phyloP scores from a whole-genome alignment of 139 green algal genomes.

The Coccomyxa sp. region DNA sequence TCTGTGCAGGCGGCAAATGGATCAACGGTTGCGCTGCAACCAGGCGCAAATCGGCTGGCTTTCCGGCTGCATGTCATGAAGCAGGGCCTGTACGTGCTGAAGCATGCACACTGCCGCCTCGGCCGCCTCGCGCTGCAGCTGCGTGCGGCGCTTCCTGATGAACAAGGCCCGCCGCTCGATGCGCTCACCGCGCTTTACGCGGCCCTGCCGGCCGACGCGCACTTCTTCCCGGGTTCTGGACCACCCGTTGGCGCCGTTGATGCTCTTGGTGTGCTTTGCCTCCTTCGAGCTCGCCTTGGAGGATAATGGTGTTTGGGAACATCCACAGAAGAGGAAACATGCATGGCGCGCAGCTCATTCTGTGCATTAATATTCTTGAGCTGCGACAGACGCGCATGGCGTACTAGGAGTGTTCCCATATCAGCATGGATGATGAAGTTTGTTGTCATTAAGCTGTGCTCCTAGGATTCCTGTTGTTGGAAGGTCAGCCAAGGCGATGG shows the following conservation, averaged over 20 bases:
- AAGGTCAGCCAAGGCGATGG: no score
- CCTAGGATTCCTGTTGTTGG: no score
- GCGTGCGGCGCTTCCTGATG: background rate
- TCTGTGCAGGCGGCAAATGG: background rate
- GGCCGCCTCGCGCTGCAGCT: slow-evolving; percentile 13
- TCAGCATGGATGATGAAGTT: no score
- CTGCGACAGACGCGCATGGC: no score
- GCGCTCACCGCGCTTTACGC: slow-evolving; percentile 5
- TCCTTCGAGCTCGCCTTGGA: background rate
- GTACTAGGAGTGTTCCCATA: no score
- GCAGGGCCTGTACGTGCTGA: slow-evolving; percentile 44
- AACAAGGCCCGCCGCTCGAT: background rate
- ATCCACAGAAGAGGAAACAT: background rate
- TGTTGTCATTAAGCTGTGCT: no score
- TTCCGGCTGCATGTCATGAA: slow-evolving; percentile 40
- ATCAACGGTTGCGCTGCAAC: slow-evolving; percentile 24
- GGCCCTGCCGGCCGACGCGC: background rate
- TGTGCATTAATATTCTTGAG: no score
- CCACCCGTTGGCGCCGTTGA: background rate
- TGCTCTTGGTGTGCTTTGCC: background rate
- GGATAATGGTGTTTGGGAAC: background rate
- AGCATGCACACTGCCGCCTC: slow-evolving; percentile 22
- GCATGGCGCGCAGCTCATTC: background rate
- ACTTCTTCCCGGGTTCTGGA: background rate
- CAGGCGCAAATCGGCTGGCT: slow-evolving; percentile 29